phyloP scores from a whole-genome alignment of 1,139 yeast genomes.

The Blastobotrys aristatus region DNA sequence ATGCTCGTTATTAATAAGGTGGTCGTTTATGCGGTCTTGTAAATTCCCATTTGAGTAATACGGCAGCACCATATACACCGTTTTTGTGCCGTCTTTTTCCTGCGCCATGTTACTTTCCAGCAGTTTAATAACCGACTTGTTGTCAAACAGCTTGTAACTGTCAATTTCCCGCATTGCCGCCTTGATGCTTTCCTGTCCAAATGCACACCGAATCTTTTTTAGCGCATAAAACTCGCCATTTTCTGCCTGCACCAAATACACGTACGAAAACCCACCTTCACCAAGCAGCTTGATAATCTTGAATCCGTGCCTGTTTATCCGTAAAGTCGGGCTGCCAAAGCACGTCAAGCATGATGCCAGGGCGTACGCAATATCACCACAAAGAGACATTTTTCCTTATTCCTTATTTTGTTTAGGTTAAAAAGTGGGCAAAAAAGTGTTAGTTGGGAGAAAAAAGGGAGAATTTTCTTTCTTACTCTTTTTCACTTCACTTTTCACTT shows the following conservation, averaged over 20 bases:
- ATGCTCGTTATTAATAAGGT: constrained; percentile 49
- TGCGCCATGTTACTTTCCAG: constrained; percentile 67
- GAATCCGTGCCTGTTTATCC: constrained; percentile 34
- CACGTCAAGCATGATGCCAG: constrained; percentile 36
- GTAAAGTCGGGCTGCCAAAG: constrained; percentile 35
- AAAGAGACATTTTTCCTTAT: constrained; percentile 19
- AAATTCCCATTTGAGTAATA: constrained; percentile 66
- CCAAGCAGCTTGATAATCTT: constrained; percentile 66
- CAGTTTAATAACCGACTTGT: constrained; percentile 63
- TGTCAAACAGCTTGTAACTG: constrained; percentile 63
- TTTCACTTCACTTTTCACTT: neutral
- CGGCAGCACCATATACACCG: constrained; percentile 74
- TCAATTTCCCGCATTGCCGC: constrained; percentile 73
- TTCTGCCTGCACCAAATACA: constrained; percentile 64
- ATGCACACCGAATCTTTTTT: constrained; percentile 83
- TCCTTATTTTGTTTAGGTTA: neutral
- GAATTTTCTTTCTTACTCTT: constrained; percentile 2
- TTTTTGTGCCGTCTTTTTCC: constrained; percentile 73
- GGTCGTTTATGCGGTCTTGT: constrained; percentile 67
- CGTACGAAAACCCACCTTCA: constrained; percentile 88
- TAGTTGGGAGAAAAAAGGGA: neutral
- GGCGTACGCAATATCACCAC: constrained; percentile 29
- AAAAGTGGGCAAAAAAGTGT: neutral
- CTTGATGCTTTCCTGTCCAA: constrained; percentile 69
- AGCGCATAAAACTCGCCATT: constrained; percentile 59